Base-by-base conservation (phyloP, 306 rosid genomes). In the Prinsepia uniflora region DNA sequence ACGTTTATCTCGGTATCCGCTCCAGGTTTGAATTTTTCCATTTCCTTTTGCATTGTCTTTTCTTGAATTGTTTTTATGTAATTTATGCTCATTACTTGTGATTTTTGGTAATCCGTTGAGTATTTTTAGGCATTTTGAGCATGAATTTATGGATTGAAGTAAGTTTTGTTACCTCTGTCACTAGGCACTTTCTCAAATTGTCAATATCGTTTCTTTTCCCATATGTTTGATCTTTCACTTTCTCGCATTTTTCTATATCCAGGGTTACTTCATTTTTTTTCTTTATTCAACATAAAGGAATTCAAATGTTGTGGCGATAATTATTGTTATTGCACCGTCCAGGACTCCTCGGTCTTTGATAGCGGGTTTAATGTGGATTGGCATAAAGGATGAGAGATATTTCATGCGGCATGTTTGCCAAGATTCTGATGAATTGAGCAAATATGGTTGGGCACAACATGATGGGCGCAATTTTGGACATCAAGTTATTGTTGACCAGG, bases 351-450 rank as follows among this genome's bases (percentile, higher is more conserved):
- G 78, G 75, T 94, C 99, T 45, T 82, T 94, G 86, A 75, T 94
- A 40, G 96, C 92, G 50, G 97, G 99, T 66, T 81, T 94, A 56
- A 94, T 94, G 99, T 94, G 99, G 99, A 78, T 94, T 66, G 95
- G 88, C 64, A 81, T 89, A 62, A 86, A 87, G 86, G 96, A 91
- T 0, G 95, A 83, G 57, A 72, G 77, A 70, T 80, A 80, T 76
- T 43, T 67, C 70, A 67, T 86, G 80, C 68, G 87, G 67, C 90
- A 86, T 48, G 68, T 86, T 41, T 94, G 99, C 75, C 87, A 84
- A 72, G 79, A 83, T 57, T 92, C 92, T 66, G 97, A 91, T 81
- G 97, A 79, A 40, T 84, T 94, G 34, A 76, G 92, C 75, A 78
- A 88, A 71, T 94, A 84, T 61, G 99, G 99, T 59, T 92, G 98